phyloP scores from a whole-genome alignment of 73 alveolate species.

The Vitrella brassicaformis region DNA sequence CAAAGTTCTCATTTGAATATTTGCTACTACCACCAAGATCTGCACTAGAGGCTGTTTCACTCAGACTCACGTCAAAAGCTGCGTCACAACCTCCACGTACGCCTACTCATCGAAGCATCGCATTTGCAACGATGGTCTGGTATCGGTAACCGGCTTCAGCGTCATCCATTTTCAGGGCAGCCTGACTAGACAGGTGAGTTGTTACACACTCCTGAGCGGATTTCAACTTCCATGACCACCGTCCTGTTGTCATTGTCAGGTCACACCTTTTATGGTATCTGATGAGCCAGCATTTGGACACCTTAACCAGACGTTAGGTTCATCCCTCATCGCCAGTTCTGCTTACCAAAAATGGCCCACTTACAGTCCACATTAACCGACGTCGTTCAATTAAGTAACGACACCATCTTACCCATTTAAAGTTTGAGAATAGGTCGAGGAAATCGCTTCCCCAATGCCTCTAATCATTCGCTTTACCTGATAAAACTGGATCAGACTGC shows the following conservation, averaged over 20 bases:
- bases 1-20: slow-evolving; percentile 93
- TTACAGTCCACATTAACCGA: not conserved
- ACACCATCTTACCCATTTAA: slow-evolving; percentile 13
- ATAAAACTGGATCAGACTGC: slow-evolving; percentile 21
- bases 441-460: slow-evolving; percentile 73
- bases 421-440: slow-evolving; percentile 64
- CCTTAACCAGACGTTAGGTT: slow-evolving; percentile 39
- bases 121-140: not conserved
- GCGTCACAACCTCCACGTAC: slow-evolving; percentile 3
- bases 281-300: not conserved
- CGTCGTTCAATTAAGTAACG: slow-evolving; percentile 31
- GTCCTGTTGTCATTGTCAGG: slow-evolving; percentile 2
- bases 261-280: slow-evolving; percentile 2
- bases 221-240: slow-evolving; percentile 16
- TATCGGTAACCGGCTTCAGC: slow-evolving; percentile 12
- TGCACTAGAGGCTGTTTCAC: slow-evolving; percentile 16
- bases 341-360: slow-evolving; percentile 79
- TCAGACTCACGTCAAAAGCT: slow-evolving; percentile 16
- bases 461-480: slow-evolving; percentile 91
- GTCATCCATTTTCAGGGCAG: slow-evolving; percentile 31
- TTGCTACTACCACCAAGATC: slow-evolving; percentile 94
- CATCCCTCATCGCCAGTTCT: slow-evolving; percentile 99
- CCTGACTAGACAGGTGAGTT: slow-evolving; percentile 5
- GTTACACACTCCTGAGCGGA: slow-evolving; percentile 4
- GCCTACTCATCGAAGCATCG: slow-evolving; percentile 6